A percentile compares a stretch with the other conserved stretches of the same genome.
phyloP scores from a whole-genome alignment of 1,284 basidiomycete species.

The Boletus sp. region DNA sequence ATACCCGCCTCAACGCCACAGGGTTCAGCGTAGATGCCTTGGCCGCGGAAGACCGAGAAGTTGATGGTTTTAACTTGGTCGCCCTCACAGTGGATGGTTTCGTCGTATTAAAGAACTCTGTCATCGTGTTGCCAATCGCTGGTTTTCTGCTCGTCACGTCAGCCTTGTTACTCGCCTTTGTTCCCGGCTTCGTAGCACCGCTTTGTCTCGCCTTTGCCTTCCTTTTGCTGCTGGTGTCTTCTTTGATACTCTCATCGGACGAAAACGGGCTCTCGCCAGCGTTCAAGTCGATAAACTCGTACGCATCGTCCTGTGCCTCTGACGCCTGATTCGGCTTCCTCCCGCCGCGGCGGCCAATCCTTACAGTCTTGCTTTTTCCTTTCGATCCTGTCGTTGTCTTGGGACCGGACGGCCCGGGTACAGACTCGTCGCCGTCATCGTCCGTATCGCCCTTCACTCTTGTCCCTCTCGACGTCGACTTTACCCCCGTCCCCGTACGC shows the following conservation, averaged over 20 bases:
- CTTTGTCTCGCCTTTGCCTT: slow-evolving; percentile 4
- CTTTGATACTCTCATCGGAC: slow-evolving; percentile 12
- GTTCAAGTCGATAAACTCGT: slow-evolving; percentile 29
- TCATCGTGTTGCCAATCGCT: slow-evolving; percentile 11
- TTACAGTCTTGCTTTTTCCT: slow-evolving; percentile 4
- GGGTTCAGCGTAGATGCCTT: slow-evolving; percentile 3
- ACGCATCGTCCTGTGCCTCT: slow-evolving; percentile 31
- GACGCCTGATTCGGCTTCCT: slow-evolving; percentile 25
- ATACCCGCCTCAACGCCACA: neutral
- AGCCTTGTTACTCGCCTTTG: neutral
- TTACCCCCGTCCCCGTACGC: neutral
- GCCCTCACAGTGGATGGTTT: slow-evolving; percentile 11
- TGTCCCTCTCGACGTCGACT: slow-evolving; percentile 3
- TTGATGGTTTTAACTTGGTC: slow-evolving; percentile 10
- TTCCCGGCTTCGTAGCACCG: neutral
- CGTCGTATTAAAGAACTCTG: slow-evolving; percentile 13
- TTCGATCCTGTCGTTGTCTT: slow-evolving; percentile 10
- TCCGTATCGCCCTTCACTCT: neutral
- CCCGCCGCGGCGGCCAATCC: slow-evolving; percentile 8
- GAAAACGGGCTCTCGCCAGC: slow-evolving; percentile 24
- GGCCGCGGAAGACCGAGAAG: neutral
- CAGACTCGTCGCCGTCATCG: neutral
- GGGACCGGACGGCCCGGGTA: slow-evolving; percentile 4
- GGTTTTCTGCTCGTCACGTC: neutral
- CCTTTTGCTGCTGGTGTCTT: slow-evolving; percentile 4